These are phyloP conservation scores for Naganishia sp. DNA, from an alignment of 1,284 basidiomycete genomes.

Conservation along the genomic window DNA sequence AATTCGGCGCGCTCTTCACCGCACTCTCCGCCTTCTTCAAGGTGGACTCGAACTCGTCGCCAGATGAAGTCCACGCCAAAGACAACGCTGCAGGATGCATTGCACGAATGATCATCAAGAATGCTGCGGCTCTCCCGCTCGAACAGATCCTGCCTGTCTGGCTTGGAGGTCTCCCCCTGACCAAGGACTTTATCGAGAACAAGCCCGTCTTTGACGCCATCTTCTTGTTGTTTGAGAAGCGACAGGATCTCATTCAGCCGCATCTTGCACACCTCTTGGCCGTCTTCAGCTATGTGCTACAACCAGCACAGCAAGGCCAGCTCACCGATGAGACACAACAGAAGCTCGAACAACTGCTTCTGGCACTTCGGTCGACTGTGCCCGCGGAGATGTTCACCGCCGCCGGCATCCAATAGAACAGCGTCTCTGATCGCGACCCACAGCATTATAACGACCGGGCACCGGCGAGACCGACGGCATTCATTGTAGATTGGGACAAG, in stretches of 20 bases:
- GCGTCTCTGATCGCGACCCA: neutral
- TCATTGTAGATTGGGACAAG: conserved; percentile 23
- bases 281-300: conserved; percentile 82
- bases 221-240: conserved; percentile 80
- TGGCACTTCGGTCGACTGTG: conserved; percentile 61
- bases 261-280: conserved; percentile 79
- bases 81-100: conserved; percentile 97
- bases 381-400: conserved; percentile 38
- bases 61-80: conserved; percentile 75
- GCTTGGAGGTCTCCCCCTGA: conserved; percentile 78
- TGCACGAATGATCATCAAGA: conserved; percentile 82
- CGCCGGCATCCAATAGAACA: conserved; percentile 23
- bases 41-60: conserved; percentile 58
- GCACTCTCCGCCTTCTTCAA: conserved; percentile 82
- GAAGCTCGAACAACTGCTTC: conserved; percentile 74
- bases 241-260: conserved; percentile 68
- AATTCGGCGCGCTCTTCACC: conserved; percentile 75
- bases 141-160: conserved; percentile 83
- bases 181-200: conserved; percentile 87
- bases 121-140: conserved; percentile 77
- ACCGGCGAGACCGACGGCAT: neutral
- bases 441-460: neutral
- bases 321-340: conserved; percentile 72
- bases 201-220: conserved; percentile 84
- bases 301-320: conserved; percentile 70